Conservation (phyloP, 805 yeast genomes). For the Maudiozyma serrabonitensis region DNA sequence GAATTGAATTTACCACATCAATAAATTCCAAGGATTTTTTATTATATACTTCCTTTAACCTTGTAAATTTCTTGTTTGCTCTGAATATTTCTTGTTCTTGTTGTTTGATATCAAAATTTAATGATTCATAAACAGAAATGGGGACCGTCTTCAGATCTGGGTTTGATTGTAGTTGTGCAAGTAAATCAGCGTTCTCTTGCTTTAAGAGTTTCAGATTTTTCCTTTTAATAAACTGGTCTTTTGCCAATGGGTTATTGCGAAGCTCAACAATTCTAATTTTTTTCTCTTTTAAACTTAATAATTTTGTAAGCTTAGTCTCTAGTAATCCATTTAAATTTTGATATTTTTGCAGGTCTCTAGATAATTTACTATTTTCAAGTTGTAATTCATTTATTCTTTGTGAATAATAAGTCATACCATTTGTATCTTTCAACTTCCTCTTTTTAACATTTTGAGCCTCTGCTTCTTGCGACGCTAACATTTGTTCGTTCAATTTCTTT, state of each 20-base stretch:
- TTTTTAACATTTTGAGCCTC: slow-evolving; percentile 15
- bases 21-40: slow-evolving; percentile 64
- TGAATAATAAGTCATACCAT: slow-evolving; percentile 19
- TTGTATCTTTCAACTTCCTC: slow-evolving; percentile 22
- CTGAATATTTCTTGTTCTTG: slow-evolving; percentile 40
- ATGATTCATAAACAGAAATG: slow-evolving; percentile 50
- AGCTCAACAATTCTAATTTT: slow-evolving; percentile 49
- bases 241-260: slow-evolving; percentile 52
- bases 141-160: slow-evolving; percentile 38
- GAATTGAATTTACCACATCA: slow-evolving; percentile 51
- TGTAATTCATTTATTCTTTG: slow-evolving; percentile 30
- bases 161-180: slow-evolving; percentile 22
- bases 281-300: slow-evolving; percentile 29
- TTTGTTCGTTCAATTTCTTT: slow-evolving; percentile 24
- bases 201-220: slow-evolving; percentile 41
- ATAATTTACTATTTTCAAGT: slow-evolving; percentile 33
- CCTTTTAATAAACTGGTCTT: slow-evolving; percentile 52
- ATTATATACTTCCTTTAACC: slow-evolving; percentile 49
- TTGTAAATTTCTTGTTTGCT: slow-evolving; percentile 39
- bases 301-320: slow-evolving; percentile 30
- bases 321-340: slow-evolving; percentile 31
- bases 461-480: slow-evolving; percentile 12
- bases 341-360: slow-evolving; percentile 30
- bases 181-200: slow-evolving; percentile 49
- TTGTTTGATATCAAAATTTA: slow-evolving; percentile 42